Conservation (phyloP, 2,329 filamentous ascomycete genomes). For the Aspergillus latus region DNA sequence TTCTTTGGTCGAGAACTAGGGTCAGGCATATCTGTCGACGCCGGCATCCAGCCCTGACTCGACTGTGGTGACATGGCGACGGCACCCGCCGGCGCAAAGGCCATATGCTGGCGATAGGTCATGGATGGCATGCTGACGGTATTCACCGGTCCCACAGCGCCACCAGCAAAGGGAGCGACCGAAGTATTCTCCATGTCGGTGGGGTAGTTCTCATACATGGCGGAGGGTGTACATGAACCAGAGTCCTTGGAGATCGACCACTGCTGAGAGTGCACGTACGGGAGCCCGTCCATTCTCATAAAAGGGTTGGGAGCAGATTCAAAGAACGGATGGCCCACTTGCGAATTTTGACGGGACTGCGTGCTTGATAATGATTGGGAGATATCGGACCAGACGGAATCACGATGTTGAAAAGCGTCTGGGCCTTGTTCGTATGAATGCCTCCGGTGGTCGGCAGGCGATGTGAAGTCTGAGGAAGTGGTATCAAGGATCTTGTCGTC, state of each 20-base stretch:
- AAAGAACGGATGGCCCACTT: conserved; percentile 50
- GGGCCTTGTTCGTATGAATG: conserved; percentile 50
- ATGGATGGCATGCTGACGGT: conserved; percentile 41
- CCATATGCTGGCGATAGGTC: conserved; percentile 49
- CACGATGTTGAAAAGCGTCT: conserved; percentile 54
- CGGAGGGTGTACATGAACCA: conserved; percentile 72
- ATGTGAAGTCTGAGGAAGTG: conserved; percentile 50
- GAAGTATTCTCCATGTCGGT: conserved; percentile 51
- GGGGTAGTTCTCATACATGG: conserved; percentile 65
- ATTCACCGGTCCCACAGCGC: conserved; percentile 43
- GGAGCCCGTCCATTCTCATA: conserved; percentile 57
- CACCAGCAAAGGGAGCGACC: conserved; percentile 44
- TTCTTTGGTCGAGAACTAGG: conserved; percentile 55
- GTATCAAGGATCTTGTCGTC: conserved; percentile 54
- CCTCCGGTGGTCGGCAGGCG: conserved; percentile 44
- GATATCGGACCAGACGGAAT: conserved; percentile 53
- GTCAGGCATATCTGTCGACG: conserved; percentile 50
- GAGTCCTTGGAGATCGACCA: conserved; percentile 68
- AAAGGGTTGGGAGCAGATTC: conserved; percentile 59
- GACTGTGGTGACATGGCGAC: conserved; percentile 63
- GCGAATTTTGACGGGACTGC: conserved; percentile 43
- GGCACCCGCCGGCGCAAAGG: conserved; percentile 50
- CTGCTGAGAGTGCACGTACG: conserved; percentile 49
- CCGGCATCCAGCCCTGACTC: conserved; percentile 57
- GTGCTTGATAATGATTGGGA: conserved; percentile 43